These are phyloP conservation scores for Glycine soja DNA, from an alignment of 306 rosid genomes.

Conservation along the genomic window DNA sequence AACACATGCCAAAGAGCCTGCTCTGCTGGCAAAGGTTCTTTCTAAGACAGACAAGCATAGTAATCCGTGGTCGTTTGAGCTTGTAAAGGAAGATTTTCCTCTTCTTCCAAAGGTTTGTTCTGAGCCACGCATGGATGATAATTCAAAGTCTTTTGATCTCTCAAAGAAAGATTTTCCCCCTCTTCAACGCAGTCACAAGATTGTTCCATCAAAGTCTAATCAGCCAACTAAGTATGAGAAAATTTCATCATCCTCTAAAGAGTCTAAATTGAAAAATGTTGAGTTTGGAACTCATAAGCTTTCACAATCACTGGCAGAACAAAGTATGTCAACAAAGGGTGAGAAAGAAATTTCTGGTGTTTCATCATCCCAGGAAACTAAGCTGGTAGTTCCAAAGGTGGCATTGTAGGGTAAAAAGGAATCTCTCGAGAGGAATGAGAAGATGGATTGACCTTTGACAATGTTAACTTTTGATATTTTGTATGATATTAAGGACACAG, in stretches of 20 bases:
- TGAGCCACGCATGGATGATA: background rate
- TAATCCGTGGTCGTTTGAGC: conserved; percentile 26
- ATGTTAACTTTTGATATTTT: conserved; percentile 25
- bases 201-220: conserved; percentile 1
- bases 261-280: background rate
- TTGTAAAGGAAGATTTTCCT: conserved; percentile 57
- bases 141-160: conserved; percentile 39
- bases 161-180: conserved; percentile 55
- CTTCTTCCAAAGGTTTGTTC: conserved; percentile 38
- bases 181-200: conserved; percentile 43
- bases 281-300: conserved; percentile 41
- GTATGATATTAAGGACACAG: conserved; percentile 4
- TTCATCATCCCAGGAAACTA: conserved; percentile 35
- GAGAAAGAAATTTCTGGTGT: conserved; percentile 40
- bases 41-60: background rate
- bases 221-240: conserved; percentile 9
- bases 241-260: conserved; percentile 21
- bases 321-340: conserved; percentile 37
- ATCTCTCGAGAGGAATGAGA: conserved; percentile 4
- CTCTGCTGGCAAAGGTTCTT: background rate
- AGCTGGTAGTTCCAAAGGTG: conserved; percentile 28
- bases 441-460: conserved; percentile 35
- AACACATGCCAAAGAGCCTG: conserved; percentile 34
- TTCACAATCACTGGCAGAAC: conserved; percentile 20
- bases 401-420: conserved; percentile 37